A percentile compares a stretch with the other conserved stretches of the same genome.
These are phyloP conservation scores for Herpotrichia juniperi DNA, from an alignment of 2,329 filamentous ascomycete species.

Conservation along the genomic window DNA sequence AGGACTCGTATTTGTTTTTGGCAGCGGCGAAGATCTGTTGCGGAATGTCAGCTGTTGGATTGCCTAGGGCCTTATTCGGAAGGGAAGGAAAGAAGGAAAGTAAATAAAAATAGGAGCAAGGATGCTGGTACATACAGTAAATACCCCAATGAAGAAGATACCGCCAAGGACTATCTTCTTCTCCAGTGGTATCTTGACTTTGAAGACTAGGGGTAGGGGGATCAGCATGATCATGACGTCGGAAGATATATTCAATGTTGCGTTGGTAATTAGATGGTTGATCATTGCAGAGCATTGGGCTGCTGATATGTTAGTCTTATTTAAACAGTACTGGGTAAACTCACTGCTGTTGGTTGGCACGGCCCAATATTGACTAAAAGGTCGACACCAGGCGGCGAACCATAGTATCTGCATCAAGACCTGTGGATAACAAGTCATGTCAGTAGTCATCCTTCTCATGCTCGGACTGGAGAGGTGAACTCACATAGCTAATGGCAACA, in stretches of 20 bases:
- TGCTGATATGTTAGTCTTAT: conserved; percentile 13
- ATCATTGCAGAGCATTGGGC: conserved; percentile 50
- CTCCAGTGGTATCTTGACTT: conserved; percentile 49
- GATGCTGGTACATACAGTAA: conserved; percentile 32
- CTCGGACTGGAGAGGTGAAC: not conserved
- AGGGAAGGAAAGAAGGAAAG: conserved; percentile 12
- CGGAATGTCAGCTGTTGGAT: not conserved
- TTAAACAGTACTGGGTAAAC: not conserved
- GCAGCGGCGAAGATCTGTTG: conserved; percentile 60
- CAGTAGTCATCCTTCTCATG: not conserved
- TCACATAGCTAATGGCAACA: conserved; percentile 52
- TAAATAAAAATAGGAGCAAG: not conserved
- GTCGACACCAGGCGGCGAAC: conserved; percentile 61
- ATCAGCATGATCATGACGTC: conserved; percentile 55
- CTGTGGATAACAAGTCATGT: conserved; percentile 5
- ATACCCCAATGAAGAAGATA: conserved; percentile 62
- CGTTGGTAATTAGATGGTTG: conserved; percentile 48
- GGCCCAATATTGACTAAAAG: conserved; percentile 60
- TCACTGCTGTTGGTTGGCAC: conserved; percentile 49
- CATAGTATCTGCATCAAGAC: conserved; percentile 57
- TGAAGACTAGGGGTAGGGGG: conserved; percentile 54
- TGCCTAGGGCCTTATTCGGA: not conserved
- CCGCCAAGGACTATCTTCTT: conserved; percentile 61
- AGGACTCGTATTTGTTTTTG: conserved; percentile 69
- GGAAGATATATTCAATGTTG: conserved; percentile 53